Conservation (phyloP, 1,284 basidiomycete genomes). For the Boletellus deceptivus region DNA sequence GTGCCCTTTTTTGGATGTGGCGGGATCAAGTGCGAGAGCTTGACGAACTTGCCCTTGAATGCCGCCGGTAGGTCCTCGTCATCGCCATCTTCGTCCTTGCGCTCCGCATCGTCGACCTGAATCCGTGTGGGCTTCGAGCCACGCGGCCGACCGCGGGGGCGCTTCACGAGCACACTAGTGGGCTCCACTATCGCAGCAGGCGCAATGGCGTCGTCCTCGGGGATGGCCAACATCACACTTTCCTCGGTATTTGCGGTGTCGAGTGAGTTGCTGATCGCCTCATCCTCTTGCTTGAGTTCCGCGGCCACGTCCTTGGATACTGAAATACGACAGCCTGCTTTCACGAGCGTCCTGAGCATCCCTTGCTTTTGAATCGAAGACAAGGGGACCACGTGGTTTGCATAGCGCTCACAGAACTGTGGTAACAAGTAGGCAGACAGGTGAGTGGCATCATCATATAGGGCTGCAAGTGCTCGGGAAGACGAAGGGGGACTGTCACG, state of each 20-base stretch:
- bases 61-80: slow-evolving; percentile 28
- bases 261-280: slow-evolving; percentile 25
- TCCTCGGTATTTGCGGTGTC: slow-evolving; percentile 25
- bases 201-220: slow-evolving; percentile 6
- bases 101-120: slow-evolving; percentile 13
- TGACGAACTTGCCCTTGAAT: slow-evolving; percentile 65
- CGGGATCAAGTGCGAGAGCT: slow-evolving; percentile 77
- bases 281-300: slow-evolving; percentile 33
- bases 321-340: slow-evolving; percentile 44
- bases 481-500: too few relatives aligned
- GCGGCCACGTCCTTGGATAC: slow-evolving; percentile 42
- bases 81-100: slow-evolving; percentile 3
- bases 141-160: slow-evolving; percentile 16
- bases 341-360: slow-evolving; percentile 39
- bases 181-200: slow-evolving; percentile 7
- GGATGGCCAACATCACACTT: slow-evolving; percentile 25
- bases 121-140: slow-evolving; percentile 14
- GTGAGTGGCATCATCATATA: background rate
- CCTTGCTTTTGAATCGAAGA: slow-evolving; percentile 40
- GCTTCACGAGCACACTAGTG: slow-evolving; percentile 16
- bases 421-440: background rate
- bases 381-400: slow-evolving; percentile 72
- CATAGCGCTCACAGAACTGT: slow-evolving; percentile 80
- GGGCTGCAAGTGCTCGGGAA: too few relatives aligned
- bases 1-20: slow-evolving; percentile 83